A percentile compares a stretch with the other conserved stretches of the same genome.
Evolutionary conservation across 495 filamentous ascomycete genomes (phyloP).

Genomic region (Daldinia grandis): DNA sequence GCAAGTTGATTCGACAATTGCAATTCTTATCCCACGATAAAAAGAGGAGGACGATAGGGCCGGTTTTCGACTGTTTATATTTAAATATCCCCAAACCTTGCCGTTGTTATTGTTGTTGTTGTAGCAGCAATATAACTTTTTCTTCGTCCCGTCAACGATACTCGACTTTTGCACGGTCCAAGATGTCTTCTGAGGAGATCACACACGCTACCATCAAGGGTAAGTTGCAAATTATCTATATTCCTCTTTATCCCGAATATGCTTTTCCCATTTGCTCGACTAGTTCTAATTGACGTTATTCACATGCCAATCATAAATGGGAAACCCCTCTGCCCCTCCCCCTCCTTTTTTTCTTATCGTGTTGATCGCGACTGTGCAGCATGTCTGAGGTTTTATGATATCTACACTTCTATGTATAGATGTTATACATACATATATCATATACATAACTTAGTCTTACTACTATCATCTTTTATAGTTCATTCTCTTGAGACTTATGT

Average conservation of each 20-base stretch:
- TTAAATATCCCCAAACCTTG: constrained; percentile 5
- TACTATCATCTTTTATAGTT: not conserved
- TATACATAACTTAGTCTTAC: not conserved
- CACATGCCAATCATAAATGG: not conserved
- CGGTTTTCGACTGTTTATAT: not conserved
- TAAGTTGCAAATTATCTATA: constrained; percentile 37
- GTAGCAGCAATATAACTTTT: not conserved
- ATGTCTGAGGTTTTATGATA: not conserved
- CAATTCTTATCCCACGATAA: constrained; percentile 7
- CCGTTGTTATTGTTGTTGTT: not conserved
- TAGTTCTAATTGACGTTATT: constrained; percentile 13
- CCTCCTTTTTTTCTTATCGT: not conserved
- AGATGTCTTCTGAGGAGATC: constrained; percentile 59
- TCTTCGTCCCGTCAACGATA: constrained; percentile 11
- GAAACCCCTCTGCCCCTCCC: not conserved
- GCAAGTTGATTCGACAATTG: constrained; percentile 13
- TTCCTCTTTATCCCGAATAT: not conserved
- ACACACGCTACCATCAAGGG: constrained; percentile 68
- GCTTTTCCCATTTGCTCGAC: not conserved
- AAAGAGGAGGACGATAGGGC: not conserved
- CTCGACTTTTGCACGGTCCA: constrained; percentile 20
- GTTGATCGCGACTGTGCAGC: not conserved
- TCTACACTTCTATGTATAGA: not conserved
- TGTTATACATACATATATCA: not conserved
- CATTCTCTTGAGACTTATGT: not conserved